Conservation (phyloP, 2,329 filamentous ascomycete species). For the Ramichloridium luteum region DNA sequence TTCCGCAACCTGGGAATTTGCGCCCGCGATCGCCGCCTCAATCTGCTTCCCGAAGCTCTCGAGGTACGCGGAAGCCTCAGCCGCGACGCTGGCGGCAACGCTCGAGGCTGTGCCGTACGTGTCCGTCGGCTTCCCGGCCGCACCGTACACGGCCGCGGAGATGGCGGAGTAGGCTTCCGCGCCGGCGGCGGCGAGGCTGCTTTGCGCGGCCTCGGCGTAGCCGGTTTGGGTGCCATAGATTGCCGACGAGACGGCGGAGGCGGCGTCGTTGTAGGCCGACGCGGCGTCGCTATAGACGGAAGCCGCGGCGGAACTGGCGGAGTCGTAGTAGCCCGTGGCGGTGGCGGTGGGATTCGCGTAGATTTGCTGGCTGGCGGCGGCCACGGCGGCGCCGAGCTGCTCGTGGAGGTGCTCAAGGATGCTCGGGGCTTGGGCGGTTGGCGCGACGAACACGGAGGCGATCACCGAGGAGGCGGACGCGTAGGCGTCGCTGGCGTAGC, state of each 20-base stretch:
- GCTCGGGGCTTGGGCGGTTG: conserved; percentile 42
- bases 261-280: conserved; percentile 32
- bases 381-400: conserved; percentile 46
- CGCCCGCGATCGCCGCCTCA: conserved; percentile 31
- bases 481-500: conserved; percentile 38
- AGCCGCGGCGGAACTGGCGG: conserved; percentile 42
- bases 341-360: conserved; percentile 44
- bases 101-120: conserved; percentile 34
- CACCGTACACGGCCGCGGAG: conserved; percentile 46
- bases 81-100: conserved; percentile 32
- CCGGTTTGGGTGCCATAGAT: conserved; percentile 44
- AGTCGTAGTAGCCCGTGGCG: conserved; percentile 40
- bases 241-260: conserved; percentile 36
- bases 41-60: conserved; percentile 34
- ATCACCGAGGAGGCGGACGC: conserved; percentile 36
- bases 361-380: conserved; percentile 44
- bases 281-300: conserved; percentile 35
- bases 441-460: conserved; percentile 42
- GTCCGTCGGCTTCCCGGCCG: conserved; percentile 31
- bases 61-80: conserved; percentile 36
- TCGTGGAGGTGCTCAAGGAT: conserved; percentile 45
- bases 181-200: conserved; percentile 42
- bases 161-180: conserved; percentile 44
- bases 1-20: conserved; percentile 30
- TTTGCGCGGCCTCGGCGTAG: conserved; percentile 42